Evolutionary conservation across 1,284 basidiomycete species (phyloP).

Genomic region (Puccinia coronata): DNA sequence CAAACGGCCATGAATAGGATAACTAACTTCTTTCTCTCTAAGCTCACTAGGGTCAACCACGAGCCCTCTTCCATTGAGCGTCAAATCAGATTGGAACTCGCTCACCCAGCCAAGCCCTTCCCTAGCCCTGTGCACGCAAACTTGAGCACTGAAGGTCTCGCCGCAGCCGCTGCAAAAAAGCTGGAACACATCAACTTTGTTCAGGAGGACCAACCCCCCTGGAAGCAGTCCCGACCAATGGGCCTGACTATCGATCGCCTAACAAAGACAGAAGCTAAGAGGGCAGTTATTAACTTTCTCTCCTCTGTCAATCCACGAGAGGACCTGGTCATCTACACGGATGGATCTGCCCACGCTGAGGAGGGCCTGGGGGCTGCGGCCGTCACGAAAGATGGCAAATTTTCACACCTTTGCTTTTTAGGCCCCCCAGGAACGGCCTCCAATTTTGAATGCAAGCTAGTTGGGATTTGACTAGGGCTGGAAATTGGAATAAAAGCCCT

Average conservation of each 20-base stretch:
- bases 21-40: too few relatives aligned
- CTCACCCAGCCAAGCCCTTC: background rate
- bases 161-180: background rate
- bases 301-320: too few relatives aligned
- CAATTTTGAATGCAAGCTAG: conserved; percentile 10
- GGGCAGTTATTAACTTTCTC: background rate
- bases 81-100: background rate
- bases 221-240: background rate
- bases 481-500: background rate
- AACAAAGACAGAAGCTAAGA: too few relatives aligned
- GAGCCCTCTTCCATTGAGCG: too few relatives aligned
- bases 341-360: conserved; percentile 11
- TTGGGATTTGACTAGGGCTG: background rate
- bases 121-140: background rate
- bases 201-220: background rate
- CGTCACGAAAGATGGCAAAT: background rate
- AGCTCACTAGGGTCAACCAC: too few relatives aligned
- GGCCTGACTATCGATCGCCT: background rate
- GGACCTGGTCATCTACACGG: background rate
- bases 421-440: background rate
- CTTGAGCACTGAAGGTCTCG: background rate
- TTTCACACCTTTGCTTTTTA: background rate
- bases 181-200: background rate
- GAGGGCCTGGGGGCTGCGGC: conserved; percentile 3
- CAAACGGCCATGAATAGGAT: too few relatives aligned